phyloP scores from a whole-genome alignment of 257 asterid species.

The Solanum habrochaites region DNA sequence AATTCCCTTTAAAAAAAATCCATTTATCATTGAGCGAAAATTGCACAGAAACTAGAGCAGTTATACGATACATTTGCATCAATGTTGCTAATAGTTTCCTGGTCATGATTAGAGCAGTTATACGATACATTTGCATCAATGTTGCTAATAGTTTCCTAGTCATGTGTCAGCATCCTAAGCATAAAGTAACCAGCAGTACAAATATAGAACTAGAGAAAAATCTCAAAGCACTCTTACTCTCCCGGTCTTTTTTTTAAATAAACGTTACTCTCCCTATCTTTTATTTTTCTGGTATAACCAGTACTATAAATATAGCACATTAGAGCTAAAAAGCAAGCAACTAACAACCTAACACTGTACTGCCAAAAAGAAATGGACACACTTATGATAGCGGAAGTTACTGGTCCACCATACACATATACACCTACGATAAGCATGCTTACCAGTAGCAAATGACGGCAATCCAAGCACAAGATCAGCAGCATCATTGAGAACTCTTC shows the following conservation, averaged over 20 bases:
- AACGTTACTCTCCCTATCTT: not conserved
- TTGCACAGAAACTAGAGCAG: not conserved
- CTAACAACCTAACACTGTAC: not conserved
- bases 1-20: not conserved
- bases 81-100: not conserved
- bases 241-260: not conserved
- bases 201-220: not conserved
- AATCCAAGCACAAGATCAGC: constrained; percentile 69
- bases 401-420: not conserved
- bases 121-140: not conserved
- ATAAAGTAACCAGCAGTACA: not conserved
- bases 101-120: not conserved
- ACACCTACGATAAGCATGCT: not conserved
- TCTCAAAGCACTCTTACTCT: not conserved
- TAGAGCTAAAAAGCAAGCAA: not conserved
- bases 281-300: not conserved
- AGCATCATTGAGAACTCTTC: constrained; percentile 92
- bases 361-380: not conserved
- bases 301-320: not conserved
- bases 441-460: constrained; percentile 86
- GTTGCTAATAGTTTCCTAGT: not conserved
- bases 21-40: not conserved
- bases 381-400: not conserved
- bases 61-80: not conserved
- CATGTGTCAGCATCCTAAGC: not conserved